These are phyloP conservation scores for Dichotomopilus funicola DNA, from an alignment of 2,329 filamentous ascomycete genomes.

Conservation along the genomic window DNA sequence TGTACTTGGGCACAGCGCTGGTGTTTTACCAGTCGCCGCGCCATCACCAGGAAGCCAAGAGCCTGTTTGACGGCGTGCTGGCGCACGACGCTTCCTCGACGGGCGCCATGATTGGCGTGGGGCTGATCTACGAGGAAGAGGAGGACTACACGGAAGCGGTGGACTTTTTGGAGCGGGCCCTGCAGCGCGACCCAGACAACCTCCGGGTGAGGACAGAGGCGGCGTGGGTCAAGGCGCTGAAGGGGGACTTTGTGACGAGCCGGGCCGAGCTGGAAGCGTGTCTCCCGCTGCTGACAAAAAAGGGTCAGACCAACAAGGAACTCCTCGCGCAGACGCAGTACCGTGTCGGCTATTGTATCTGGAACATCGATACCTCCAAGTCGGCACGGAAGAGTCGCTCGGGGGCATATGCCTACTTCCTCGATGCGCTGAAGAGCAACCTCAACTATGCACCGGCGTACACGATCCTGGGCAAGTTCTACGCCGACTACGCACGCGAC, in stretches of 20 bases:
- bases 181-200: slow-evolving; percentile 66
- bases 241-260: slow-evolving; percentile 65
- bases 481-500: slow-evolving; percentile 84
- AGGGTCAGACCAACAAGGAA: slow-evolving; percentile 53
- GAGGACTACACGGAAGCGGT: slow-evolving; percentile 80
- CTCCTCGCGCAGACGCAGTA: slow-evolving; percentile 83
- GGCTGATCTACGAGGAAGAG: slow-evolving; percentile 87
- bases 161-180: slow-evolving; percentile 69
- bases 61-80: slow-evolving; percentile 78
- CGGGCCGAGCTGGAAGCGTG: slow-evolving; percentile 64
- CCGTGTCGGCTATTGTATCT: slow-evolving; percentile 78
- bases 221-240: slow-evolving; percentile 85
- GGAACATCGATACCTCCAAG: slow-evolving; percentile 72
- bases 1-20: slow-evolving; percentile 76
- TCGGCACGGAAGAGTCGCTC: slow-evolving; percentile 70
- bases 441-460: slow-evolving; percentile 86
- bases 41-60: slow-evolving; percentile 81
- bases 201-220: slow-evolving; percentile 76
- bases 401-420: slow-evolving; percentile 76
- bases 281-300: slow-evolving; percentile 56
- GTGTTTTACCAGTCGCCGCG: slow-evolving; percentile 87
- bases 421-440: slow-evolving; percentile 78
- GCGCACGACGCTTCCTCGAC: slow-evolving; percentile 69
- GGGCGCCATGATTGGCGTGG: slow-evolving; percentile 78
- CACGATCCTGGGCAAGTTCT: slow-evolving; percentile 83